Conservation (phyloP, 441 rosid species). For the Populus trichocarpa region DNA sequence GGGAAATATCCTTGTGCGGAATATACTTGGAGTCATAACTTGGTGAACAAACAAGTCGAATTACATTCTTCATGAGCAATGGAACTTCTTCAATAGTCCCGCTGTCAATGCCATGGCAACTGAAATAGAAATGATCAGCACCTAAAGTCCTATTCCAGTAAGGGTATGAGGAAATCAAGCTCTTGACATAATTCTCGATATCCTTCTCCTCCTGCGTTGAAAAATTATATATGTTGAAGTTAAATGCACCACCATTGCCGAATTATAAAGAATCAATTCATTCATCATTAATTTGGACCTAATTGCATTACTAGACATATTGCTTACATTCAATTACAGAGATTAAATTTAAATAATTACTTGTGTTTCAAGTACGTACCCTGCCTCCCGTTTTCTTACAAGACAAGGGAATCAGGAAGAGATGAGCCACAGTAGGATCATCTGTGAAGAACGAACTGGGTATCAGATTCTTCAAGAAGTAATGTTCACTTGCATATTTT, state of each 20-base stretch:
- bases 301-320: too few species aligned
- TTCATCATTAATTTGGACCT: not conserved
- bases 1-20: not conserved
- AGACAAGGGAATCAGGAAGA: slow-evolving; percentile 23
- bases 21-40: not conserved
- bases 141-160: slow-evolving; percentile 79
- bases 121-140: slow-evolving; percentile 75
- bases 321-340: not conserved
- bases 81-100: slow-evolving; percentile 47
- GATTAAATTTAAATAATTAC: not conserved
- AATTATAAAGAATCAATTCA: too few species aligned
- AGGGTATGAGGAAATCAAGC: slow-evolving; percentile 53
- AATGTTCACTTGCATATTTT: slow-evolving; percentile 11
- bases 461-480: slow-evolving; percentile 19
- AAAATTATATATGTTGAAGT: not conserved
- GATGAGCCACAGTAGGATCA: slow-evolving; percentile 14
- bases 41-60: slow-evolving; percentile 3
- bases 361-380: not conserved
- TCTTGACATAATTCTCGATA: slow-evolving; percentile 23
- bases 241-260: too few species aligned
- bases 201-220: not conserved
- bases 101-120: slow-evolving; percentile 67
- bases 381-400: slow-evolving; percentile 5
- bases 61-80: not conserved
- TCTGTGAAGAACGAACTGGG: slow-evolving; percentile 12